Percentiles rank a stretch among this genome's conserved stretches.
These are phyloP conservation scores for Takakia lepidozioides DNA, from an alignment of 225 moss, liverwort and hornwort genomes.

Conservation along the genomic window DNA sequence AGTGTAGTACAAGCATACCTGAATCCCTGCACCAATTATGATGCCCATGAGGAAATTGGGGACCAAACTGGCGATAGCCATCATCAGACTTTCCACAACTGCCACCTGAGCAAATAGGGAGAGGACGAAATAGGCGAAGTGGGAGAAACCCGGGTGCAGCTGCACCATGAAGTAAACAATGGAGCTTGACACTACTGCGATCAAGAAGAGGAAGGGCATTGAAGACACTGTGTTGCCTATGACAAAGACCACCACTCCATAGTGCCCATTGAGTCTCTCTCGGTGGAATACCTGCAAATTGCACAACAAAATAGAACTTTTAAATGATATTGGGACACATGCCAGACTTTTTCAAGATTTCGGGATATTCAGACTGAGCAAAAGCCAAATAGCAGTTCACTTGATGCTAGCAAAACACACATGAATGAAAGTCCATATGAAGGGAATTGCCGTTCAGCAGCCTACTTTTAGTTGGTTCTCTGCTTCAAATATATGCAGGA, in stretches of 20 bases:
- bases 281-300: slow-evolving; percentile 16
- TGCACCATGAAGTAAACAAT: slow-evolving; percentile 22
- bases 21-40: slow-evolving; percentile 34
- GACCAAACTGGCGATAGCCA: slow-evolving; percentile 37
- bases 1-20: no score
- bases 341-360: no score
- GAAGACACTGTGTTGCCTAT: slow-evolving; percentile 33
- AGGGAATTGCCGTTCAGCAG: no score
- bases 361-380: no score
- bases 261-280: slow-evolving; percentile 29
- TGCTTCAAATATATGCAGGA: no score
- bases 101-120: slow-evolving; percentile 19
- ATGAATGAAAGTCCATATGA: no score
- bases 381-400: no score
- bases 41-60: slow-evolving; percentile 42
- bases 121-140: slow-evolving; percentile 22
- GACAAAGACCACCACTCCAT: slow-evolving; percentile 24
- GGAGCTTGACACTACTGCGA: slow-evolving; percentile 12
- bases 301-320: no score
- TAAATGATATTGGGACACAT: no score
- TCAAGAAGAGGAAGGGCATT: slow-evolving; percentile 20
- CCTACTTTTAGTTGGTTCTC: no score
- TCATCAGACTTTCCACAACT: slow-evolving; percentile 37
- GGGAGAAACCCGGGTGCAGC: slow-evolving; percentile 19
- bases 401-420: no score